Evolutionary conservation across 768 basidiomycete genomes (phyloP).

Genomic region (Trametes cingulata): DNA sequence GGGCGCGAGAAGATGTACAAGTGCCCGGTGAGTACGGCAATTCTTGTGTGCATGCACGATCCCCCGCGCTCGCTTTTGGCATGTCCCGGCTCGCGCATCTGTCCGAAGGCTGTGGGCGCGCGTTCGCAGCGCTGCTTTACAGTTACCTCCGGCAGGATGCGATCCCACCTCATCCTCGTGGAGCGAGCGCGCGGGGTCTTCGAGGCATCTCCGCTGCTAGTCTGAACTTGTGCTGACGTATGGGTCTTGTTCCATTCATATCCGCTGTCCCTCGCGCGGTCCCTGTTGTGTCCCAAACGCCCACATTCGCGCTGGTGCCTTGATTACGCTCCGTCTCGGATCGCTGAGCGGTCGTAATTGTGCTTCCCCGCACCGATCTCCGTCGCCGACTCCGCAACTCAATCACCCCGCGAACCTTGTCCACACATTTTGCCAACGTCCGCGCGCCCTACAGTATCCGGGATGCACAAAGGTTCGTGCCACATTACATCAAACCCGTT

Average conservation of each 20-base stretch:
- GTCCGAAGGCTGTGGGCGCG: background rate
- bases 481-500: background rate
- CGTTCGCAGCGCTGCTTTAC: background rate
- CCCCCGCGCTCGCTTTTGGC: background rate
- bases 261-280: background rate
- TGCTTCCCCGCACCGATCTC: constrained; percentile 4
- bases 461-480: constrained; percentile 56
- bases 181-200: background rate
- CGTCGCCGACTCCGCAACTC: background rate
- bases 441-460: constrained; percentile 27
- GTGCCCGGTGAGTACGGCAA: constrained; percentile 46
- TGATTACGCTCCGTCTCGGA: background rate
- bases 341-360: background rate
- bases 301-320: background rate
- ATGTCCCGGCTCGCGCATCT: background rate
- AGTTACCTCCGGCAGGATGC: background rate
- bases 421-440: background rate
- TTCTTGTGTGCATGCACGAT: background rate
- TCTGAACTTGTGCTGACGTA: constrained; percentile 4
- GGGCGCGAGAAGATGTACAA: constrained; percentile 47
- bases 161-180: background rate
- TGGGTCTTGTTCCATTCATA: background rate
- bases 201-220: background rate
- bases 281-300: background rate
- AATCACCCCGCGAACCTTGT: constrained; percentile 9